Evolutionary conservation across 768 basidiomycete genomes (phyloP).

Genomic region (Leccinellum luteum): DNA sequence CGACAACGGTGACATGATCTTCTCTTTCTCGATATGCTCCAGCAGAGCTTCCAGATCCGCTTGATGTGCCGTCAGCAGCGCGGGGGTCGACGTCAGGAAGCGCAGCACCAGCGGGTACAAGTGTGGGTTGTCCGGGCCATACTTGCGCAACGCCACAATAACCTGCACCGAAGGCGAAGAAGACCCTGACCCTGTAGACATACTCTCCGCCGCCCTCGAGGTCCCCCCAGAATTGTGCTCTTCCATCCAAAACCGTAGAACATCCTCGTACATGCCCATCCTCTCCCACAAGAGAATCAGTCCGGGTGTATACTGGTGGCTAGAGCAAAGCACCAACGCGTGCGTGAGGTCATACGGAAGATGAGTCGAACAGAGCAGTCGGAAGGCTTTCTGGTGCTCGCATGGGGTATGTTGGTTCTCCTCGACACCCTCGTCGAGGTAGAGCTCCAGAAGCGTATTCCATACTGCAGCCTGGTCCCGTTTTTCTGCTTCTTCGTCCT

Average conservation of each 20-base stretch:
- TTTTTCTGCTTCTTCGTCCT: conserved; percentile 52
- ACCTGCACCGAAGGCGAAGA: conserved; percentile 46
- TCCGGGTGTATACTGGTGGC: conserved; percentile 75
- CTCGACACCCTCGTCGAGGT: conserved; percentile 50
- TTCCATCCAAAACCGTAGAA: conserved; percentile 92
- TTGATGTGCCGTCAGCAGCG: conserved; percentile 67
- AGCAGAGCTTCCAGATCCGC: conserved; percentile 70
- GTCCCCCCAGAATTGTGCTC: conserved; percentile 36
- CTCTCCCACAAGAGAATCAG: conserved; percentile 90
- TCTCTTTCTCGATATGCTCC: conserved; percentile 74
- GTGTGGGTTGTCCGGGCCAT: conserved; percentile 69
- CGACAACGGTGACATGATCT: conserved; percentile 84
- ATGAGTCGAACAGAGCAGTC: conserved; percentile 56
- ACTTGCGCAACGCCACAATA: conserved; percentile 66
- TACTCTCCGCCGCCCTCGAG: neutral
- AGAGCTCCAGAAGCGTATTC: conserved; percentile 95
- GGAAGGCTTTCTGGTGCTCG: conserved; percentile 60
- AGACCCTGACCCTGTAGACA: conserved; percentile 24
- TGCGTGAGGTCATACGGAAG: conserved; percentile 87
- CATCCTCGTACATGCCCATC: conserved; percentile 94
- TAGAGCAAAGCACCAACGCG: conserved; percentile 93
- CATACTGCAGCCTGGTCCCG: conserved; percentile 82
- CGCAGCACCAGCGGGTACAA: conserved; percentile 87
- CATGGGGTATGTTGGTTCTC: conserved; percentile 19
- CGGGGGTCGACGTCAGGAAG: conserved; percentile 82